phyloP scores from a whole-genome alignment of 2,329 filamentous ascomycete species.

The Coniochaeta ligniaria region DNA sequence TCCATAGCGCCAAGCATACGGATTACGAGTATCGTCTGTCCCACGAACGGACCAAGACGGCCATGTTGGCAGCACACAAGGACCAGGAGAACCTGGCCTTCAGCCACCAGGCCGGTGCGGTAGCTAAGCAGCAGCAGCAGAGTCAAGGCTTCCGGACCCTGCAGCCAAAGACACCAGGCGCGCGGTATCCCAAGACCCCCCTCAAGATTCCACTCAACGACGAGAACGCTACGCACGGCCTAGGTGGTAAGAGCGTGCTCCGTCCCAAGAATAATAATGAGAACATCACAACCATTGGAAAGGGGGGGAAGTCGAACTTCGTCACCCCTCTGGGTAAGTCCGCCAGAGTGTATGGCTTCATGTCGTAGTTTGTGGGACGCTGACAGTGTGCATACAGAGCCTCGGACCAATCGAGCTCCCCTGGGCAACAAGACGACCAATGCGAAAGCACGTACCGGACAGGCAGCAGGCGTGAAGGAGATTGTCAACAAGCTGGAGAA shows the following conservation, averaged over 20 bases:
- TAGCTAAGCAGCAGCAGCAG: conserved; percentile 57
- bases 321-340: conserved; percentile 72
- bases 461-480: conserved; percentile 54
- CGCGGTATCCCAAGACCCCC: conserved; percentile 73
- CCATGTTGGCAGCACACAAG: conserved; percentile 69
- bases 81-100: conserved; percentile 87
- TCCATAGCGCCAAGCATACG: neutral
- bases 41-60: neutral
- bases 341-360: neutral
- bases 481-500: conserved; percentile 54
- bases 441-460: conserved; percentile 61
- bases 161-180: conserved; percentile 72
- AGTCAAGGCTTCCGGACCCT: conserved; percentile 26
- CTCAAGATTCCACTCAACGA: conserved; percentile 72
- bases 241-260: conserved; percentile 50
- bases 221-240: conserved; percentile 61
- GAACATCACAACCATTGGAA: conserved; percentile 44
- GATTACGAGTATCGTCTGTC: neutral
- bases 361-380: neutral
- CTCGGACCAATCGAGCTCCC: conserved; percentile 63
- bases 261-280: conserved; percentile 48
- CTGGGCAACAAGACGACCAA: conserved; percentile 96
- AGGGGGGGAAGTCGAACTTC: conserved; percentile 57
- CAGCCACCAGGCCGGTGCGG: conserved; percentile 62
- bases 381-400: conserved; percentile 31